Percentiles rank a stretch among this genome's conserved stretches.
Evolutionary conservation across 2,329 filamentous ascomycete species (phyloP).

Genomic region (Alternaria novae-zelandiae): DNA sequence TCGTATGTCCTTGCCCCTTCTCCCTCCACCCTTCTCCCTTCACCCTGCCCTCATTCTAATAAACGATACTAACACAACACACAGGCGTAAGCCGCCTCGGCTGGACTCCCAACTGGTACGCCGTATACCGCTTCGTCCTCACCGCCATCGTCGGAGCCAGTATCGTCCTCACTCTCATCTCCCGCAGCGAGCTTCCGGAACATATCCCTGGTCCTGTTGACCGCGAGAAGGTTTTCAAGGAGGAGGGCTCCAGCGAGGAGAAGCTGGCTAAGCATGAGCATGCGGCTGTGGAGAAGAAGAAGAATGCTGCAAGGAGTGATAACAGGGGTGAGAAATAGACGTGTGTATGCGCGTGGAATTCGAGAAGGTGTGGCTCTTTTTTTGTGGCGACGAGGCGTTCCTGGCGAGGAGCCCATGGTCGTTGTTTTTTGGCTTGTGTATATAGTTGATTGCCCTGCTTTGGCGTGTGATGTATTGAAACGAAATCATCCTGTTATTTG

Average conservation of each 20-base stretch:
- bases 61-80: not conserved
- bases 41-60: not conserved
- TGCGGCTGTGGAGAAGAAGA: slow-evolving; percentile 26
- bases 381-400: slow-evolving; percentile 1
- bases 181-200: slow-evolving; percentile 76
- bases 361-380: not conserved
- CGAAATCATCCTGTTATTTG: not conserved
- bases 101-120: slow-evolving; percentile 86
- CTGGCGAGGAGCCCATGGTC: not conserved
- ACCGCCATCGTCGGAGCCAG: slow-evolving; percentile 86
- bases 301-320: slow-evolving; percentile 30
- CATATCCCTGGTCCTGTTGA: slow-evolving; percentile 55
- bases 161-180: slow-evolving; percentile 81
- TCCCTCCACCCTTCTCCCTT: too few species aligned
- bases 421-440: not conserved
- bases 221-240: slow-evolving; percentile 57
- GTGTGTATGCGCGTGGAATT: not conserved
- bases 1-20: not conserved
- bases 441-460: not conserved
- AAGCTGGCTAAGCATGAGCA: slow-evolving; percentile 42
- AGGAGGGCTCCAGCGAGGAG: slow-evolving; percentile 31
- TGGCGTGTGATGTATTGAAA: not conserved
- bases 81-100: slow-evolving; percentile 69
- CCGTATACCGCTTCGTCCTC: slow-evolving; percentile 86
- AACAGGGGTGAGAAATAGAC: slow-evolving; percentile 16